phyloP scores from a whole-genome alignment of 208 protist species.

The Acanthamoeba lenticulata region DNA sequence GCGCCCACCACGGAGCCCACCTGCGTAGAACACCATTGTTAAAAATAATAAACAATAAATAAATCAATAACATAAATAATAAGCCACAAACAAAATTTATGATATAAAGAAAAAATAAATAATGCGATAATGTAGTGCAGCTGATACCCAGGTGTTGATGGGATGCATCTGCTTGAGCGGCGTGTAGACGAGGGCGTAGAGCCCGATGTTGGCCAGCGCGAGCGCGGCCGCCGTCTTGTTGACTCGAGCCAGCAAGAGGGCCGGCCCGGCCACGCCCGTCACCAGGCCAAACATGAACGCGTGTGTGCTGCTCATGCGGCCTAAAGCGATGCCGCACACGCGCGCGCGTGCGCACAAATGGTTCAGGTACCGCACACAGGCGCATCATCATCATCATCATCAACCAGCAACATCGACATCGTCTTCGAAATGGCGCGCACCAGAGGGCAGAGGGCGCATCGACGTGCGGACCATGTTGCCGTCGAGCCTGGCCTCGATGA shows the following conservation, averaged over 20 bases:
- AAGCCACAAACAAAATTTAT: too few relatives aligned
- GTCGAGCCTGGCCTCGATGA: background rate
- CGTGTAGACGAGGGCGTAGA: conserved; percentile 75
- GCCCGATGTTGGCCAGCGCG: conserved; percentile 68
- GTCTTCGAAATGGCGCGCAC: too few relatives aligned
- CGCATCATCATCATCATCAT: background rate
- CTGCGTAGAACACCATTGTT: background rate
- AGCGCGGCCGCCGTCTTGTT: conserved; percentile 47
- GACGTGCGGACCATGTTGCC: background rate
- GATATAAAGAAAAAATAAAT: too few relatives aligned
- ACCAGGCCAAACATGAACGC: background rate
- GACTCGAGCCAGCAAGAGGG: background rate
- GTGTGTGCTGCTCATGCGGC: conserved; percentile 5
- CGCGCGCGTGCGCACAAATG: background rate
- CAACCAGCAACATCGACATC: background rate
- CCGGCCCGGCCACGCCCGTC: background rate
- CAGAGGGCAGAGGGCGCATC: background rate
- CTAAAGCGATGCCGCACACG: background rate
- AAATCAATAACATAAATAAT: too few relatives aligned
- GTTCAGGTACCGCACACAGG: background rate
- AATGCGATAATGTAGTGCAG: too few relatives aligned
- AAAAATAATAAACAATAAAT: too few relatives aligned
- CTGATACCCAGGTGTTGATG: conserved; percentile 77
- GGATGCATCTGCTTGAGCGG: conserved; percentile 67
- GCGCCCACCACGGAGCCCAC: conserved; percentile 78